Base-by-base conservation (phyloP, 2,329 filamentous ascomycete species). In the Lasiodiplodia citricola region DNA sequence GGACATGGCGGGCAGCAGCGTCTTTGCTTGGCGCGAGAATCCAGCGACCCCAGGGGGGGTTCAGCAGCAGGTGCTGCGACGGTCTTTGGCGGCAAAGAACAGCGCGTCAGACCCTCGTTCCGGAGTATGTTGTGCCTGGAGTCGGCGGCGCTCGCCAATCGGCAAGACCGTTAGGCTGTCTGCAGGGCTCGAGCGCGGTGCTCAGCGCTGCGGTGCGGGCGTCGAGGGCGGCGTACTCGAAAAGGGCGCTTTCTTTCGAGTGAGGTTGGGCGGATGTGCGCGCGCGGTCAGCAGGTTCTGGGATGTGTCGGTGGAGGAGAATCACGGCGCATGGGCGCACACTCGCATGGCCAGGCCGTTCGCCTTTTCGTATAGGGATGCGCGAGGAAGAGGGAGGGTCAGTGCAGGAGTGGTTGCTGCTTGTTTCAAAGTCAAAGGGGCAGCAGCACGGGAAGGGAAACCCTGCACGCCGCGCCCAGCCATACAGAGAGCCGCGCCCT, bases 361-460 rank as follows among this genome's bases (percentile, higher is more conserved):
- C 35, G 63, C 63, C 63, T 66, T 66, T 56, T 68, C 55, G 66
- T 68, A 52, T 58, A 60, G 66, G 56, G 66, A 60, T 58, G 66
- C 35, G 66, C 47, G 41, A 41, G 35, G 38, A 54, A 60, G 66
- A 60, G 50, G 44, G 63, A 52, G 55, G 63, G 60, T 47, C 60
- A 64, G 63, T 68, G 55, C 55, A 68, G 66, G 47, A 41, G 56
- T 51, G 35, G 65, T 56, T 58, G 65, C 65, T 35, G 62, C 62
- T 65, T 55, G 63, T 68, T 68, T 68, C 66, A 68, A 60, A 56
- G 54, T 55, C 58, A n/a, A 57, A 37, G 23, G 25, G 58, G 58
- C 41, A 44, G 57, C 23, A 44, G 58, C 58, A 44, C 38, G n/a
- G 58, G 47, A 28, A 38, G 23, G 57, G 57, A 38, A 60, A 62